A percentile compares a stretch with the other conserved stretches of the same genome.
These are phyloP conservation scores for Colletotrichum aenigma DNA, from an alignment of 2,329 filamentous ascomycete species.

Conservation along the genomic window DNA sequence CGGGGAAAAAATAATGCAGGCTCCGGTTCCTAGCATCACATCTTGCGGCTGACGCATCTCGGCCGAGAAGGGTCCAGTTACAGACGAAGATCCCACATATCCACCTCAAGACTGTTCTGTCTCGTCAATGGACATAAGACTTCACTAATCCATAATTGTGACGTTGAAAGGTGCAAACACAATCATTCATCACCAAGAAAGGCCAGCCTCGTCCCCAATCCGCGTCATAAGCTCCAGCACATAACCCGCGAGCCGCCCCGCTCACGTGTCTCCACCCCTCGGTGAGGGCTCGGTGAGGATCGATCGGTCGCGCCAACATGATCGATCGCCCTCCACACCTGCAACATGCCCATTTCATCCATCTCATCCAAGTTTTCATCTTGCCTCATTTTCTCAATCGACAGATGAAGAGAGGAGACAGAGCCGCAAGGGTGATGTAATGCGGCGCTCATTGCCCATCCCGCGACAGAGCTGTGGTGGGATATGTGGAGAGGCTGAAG, in stretches of 20 bases:
- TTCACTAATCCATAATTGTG: neutral
- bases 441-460: neutral
- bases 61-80: neutral
- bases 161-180: fast-evolving
- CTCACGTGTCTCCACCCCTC: neutral
- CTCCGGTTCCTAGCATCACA: no score
- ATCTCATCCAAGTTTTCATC: neutral
- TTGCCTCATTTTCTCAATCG: neutral
- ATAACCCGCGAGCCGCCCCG: neutral
- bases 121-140: neutral
- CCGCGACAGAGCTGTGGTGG: neutral
- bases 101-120: neutral
- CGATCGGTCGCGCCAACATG: neutral
- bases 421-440: slow-evolving; percentile 1
- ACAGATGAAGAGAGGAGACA: neutral
- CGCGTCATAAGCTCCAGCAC: neutral
- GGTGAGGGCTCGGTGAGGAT: neutral
- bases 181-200: neutral
- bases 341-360: neutral
- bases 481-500: slow-evolving; percentile 18
- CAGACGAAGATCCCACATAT: neutral
- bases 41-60: neutral
- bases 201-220: neutral
- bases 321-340: neutral
- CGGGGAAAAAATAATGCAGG: no score